A percentile compares a stretch with the other conserved stretches of the same genome.
Conservation (phyloP, 208 protist genomes). For the Trypanosoma avium region DNA sequence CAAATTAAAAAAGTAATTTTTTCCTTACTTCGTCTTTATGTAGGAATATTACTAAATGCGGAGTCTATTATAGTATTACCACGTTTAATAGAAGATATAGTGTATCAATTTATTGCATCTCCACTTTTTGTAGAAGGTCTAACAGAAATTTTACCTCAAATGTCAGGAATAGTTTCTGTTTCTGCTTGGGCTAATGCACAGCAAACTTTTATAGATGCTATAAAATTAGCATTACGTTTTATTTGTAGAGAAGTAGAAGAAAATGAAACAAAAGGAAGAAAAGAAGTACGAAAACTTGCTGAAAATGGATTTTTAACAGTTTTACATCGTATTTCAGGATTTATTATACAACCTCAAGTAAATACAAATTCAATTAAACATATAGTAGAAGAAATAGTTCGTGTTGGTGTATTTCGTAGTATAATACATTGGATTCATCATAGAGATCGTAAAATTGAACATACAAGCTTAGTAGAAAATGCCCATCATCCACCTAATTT, state of each 20-base stretch:
- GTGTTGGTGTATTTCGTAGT: slow-evolving; percentile 24
- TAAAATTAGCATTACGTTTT: slow-evolving; percentile 27
- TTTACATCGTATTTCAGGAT: slow-evolving; percentile 51
- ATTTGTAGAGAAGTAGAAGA: slow-evolving; percentile 11
- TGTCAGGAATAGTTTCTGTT: slow-evolving; percentile 33
- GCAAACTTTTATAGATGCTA: slow-evolving; percentile 22
- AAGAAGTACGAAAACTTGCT: slow-evolving; percentile 15
- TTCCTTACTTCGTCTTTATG: slow-evolving; percentile 54
- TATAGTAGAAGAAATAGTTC: slow-evolving; percentile 26
- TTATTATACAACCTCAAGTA: slow-evolving; percentile 33
- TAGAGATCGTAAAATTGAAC: slow-evolving; percentile 10
- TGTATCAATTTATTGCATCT: slow-evolving; percentile 64
- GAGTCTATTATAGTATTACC: slow-evolving; percentile 56
- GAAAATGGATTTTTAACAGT: slow-evolving; percentile 38
- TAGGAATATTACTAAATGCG: slow-evolving; percentile 46
- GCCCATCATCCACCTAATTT: slow-evolving; percentile 36
- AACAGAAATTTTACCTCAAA: slow-evolving; percentile 30
- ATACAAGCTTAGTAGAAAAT: slow-evolving; percentile 17
- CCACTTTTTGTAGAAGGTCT: slow-evolving; percentile 75
- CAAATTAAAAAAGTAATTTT: slow-evolving; percentile 51
- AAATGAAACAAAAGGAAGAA: not conserved
- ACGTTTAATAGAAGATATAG: slow-evolving; percentile 34
- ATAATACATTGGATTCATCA: slow-evolving; percentile 29
- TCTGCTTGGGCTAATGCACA: slow-evolving; percentile 30
- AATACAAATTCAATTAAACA: slow-evolving; percentile 17